These are phyloP conservation scores for Berkeleyomyces basicola DNA, from an alignment of 2,329 filamentous ascomycete genomes.

Conservation along the genomic window DNA sequence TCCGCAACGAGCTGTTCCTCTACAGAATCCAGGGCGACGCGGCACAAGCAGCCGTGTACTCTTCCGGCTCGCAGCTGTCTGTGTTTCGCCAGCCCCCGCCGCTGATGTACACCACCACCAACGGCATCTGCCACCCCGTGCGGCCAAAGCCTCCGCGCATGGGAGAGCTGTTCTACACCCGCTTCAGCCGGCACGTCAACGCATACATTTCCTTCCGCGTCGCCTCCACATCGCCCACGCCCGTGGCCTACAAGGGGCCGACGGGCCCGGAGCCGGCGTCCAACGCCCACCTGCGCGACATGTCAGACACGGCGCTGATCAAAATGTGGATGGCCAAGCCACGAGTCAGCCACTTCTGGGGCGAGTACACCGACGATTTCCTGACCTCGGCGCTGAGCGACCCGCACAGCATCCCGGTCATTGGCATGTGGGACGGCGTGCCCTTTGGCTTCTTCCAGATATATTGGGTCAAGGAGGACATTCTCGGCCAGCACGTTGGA, in stretches of 20 bases:
- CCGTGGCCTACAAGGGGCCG: constrained; percentile 49
- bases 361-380: constrained; percentile 47
- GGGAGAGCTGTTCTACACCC: constrained; percentile 80
- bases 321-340: constrained; percentile 80
- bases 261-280: constrained; percentile 23
- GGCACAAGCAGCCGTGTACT: constrained; percentile 53
- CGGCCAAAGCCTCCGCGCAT: constrained; percentile 78
- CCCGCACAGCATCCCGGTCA: constrained; percentile 71
- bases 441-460: constrained; percentile 97
- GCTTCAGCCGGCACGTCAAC: constrained; percentile 64
- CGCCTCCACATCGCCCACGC: constrained; percentile 49
- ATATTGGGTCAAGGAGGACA: constrained; percentile 95
- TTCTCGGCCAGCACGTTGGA: constrained; percentile 51
- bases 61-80: constrained; percentile 65
- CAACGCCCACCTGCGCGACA: constrained; percentile 25
- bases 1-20: constrained; percentile 71
- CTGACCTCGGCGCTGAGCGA: constrained; percentile 47
- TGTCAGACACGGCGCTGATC: constrained; percentile 44
- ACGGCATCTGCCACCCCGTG: constrained; percentile 67
- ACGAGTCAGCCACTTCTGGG: constrained; percentile 77
- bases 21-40: constrained; percentile 33
- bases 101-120: constrained; percentile 62
- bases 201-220: constrained; percentile 84
- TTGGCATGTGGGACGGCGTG: constrained; percentile 85
- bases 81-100: constrained; percentile 82